Base-by-base conservation (phyloP, 495 filamentous ascomycete genomes). In the Parachaetomium inaequale region DNA sequence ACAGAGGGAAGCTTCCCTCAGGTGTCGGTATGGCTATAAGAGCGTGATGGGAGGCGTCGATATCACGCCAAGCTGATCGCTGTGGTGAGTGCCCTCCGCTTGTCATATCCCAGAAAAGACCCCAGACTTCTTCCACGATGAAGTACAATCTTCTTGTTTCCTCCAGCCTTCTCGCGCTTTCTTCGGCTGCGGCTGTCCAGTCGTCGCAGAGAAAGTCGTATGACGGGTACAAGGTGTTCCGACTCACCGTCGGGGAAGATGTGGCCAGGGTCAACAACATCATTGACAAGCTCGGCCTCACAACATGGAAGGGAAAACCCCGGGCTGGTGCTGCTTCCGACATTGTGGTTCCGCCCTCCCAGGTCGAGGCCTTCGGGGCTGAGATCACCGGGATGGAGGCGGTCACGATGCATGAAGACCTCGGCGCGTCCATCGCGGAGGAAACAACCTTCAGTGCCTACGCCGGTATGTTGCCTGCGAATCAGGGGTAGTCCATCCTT, bases 271-370 rank as follows among this genome's bases (percentile, higher is more conserved):
- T 68, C 63, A 67, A 69, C 23, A 66, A 67, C 54, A 55, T 67
- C 34, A 65, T 71, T 29, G 63, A 68, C 23, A 67, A 72, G 45
- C 70, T 68, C 25, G 55, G 64, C 32, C 60, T 72, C 46, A 45
- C 62, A 46, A 74, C 72, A 25, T 74, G 70, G 70, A 74, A 68
- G 63, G 70, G 66, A 8, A 64, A 62, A 17, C 66, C 67, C 12
- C 50, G 53, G n/a, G 65, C 70, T 15, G 57, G 63, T 23, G 58
- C 60, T 7, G 46, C 59, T 11, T 50, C 70, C 55, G 72, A 74
- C 43, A 68, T 74, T 43, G 72, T 74, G 17, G 66, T 74, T 8
- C 70, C 72, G 0, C 72, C 72, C 3, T 14, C 50, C 23, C 56
- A 64, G 54, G 40, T 71, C 21, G 62, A 26, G 26, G 66, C 59